Evolutionary conservation across 23 red algal species (phyloP), one percentile per base, ranked within the genome.

Genomic region (Agarophyton chilense): DNA sequence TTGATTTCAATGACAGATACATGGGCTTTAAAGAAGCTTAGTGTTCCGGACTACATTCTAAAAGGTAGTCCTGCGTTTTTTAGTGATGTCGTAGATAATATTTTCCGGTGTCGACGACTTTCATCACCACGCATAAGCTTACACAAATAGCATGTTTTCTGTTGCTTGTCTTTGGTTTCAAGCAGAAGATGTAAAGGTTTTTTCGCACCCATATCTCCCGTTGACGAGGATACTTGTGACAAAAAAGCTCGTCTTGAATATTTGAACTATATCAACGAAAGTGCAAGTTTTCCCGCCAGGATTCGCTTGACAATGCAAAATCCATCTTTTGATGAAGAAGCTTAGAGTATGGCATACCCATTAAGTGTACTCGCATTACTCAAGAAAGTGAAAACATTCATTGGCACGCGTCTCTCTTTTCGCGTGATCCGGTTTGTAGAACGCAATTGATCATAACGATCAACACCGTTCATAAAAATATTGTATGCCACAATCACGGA

Each of bases 401-500:
- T 74, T 11, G 43, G 68, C 36, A 74, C 68, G 6, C 36, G 68
- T 9, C 8, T n/a, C 32, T 74, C 68, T 49, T 74, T 74, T 18
- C 68, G 43, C 68, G 38, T 74, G n/a, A 74, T 74, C 10, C 6
- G 43, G 16, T 42, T 45, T n/a, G 36, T 74, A 9, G 68, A 74
- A 8, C 68, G 22, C 38, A 45, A 74, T 29, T 74, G 68, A 74
- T 74, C 68, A 74, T 36, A 74, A 22, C 68, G 68, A 38, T 74
- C 68, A n/a, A 74, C 18, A 14, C 68, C 68, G 34, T 74, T 74
- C 68, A 74, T 74, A 40, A 74, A 74, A 10, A 74, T 45, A 74
- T 74, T 45, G 38, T 74, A 36, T 40, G 68, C 34, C 9, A 74
- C 68, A 49, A 74, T 49, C 9, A 40, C 5, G 5, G 68, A 10